Evolutionary conservation across 371 early-diverging fungal genomes (phyloP).

Genomic region (Mucor plumbeus): DNA sequence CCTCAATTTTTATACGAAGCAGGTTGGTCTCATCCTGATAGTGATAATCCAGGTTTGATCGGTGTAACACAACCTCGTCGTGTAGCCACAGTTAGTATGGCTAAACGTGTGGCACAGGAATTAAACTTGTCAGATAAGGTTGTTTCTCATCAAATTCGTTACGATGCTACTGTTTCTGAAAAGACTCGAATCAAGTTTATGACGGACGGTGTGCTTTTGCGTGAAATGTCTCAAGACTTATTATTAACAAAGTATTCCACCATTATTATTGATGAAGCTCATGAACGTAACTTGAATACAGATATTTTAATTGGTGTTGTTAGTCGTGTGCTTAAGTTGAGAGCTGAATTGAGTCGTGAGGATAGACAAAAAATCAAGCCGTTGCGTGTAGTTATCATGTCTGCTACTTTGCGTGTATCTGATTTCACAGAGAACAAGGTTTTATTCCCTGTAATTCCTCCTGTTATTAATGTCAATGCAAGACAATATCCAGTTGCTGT

Average conservation of each 20-base stretch:
- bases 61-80: constrained; percentile 99
- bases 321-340: constrained; percentile 76
- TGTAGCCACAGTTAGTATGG: constrained; percentile 99
- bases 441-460: constrained; percentile 77
- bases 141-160: constrained; percentile 78
- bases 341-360: constrained; percentile 64
- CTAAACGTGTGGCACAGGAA: constrained; percentile 94
- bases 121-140: constrained; percentile 67
- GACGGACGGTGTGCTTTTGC: constrained; percentile 99
- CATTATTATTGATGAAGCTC: constrained; percentile 99
- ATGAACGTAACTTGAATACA: constrained; percentile 98
- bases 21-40: constrained; percentile 88
- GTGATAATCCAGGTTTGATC: constrained; percentile 87
- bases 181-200: constrained; percentile 95
- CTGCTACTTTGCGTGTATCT: constrained; percentile 94
- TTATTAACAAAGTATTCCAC: constrained; percentile 91
- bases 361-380: constrained; percentile 72
- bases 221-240: constrained; percentile 90
- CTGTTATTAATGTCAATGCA: constrained; percentile 94
- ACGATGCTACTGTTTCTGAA: constrained; percentile 80
- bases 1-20: constrained; percentile 99
- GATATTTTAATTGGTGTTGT: constrained; percentile 97
- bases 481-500: constrained; percentile 88
- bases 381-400: constrained; percentile 97
- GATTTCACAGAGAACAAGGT: constrained; percentile 89